Conservation (phyloP, 805 yeast genomes). For the Candida piceae region DNA sequence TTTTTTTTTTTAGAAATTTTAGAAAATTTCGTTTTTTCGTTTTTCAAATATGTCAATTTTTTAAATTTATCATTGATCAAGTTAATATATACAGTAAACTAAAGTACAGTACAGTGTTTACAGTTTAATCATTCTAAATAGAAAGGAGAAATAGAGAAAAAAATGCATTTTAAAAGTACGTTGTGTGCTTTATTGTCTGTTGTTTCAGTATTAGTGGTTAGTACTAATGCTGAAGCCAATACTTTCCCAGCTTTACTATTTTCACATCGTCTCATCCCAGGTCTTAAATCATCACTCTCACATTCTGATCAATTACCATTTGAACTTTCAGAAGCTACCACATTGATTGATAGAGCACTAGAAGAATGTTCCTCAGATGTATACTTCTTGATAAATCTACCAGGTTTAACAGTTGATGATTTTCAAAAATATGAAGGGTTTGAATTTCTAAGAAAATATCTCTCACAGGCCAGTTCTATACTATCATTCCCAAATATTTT, state of each 20-base stretch:
- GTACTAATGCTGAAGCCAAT: not conserved
- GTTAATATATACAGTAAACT: no score
- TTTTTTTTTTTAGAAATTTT: no score
- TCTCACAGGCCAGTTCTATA: conserved; percentile 55
- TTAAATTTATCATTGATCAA: no score
- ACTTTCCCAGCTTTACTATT: conserved; percentile 25
- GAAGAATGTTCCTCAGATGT: conserved; percentile 49
- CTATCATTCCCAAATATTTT: conserved; percentile 52
- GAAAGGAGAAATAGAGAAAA: no score
- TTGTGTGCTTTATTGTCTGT: no score
- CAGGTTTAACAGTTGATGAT: conserved; percentile 46
- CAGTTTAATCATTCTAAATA: no score
- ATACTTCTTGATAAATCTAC: conserved; percentile 50
- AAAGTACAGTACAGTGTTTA: no score
- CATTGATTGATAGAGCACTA: conserved; percentile 16
- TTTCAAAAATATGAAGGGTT: conserved; percentile 38
- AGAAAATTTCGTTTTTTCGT: no score
- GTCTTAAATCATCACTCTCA: conserved; percentile 23
- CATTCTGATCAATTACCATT: conserved; percentile 29
- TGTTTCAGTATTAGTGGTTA: no score
- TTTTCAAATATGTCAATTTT: no score
- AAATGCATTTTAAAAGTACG: no score
- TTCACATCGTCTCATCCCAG: conserved; percentile 26
- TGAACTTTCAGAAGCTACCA: conserved; percentile 19
- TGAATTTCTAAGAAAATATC: conserved; percentile 44